phyloP scores from a whole-genome alignment of 768 basidiomycete species.

The Phylloporus sp. region DNA sequence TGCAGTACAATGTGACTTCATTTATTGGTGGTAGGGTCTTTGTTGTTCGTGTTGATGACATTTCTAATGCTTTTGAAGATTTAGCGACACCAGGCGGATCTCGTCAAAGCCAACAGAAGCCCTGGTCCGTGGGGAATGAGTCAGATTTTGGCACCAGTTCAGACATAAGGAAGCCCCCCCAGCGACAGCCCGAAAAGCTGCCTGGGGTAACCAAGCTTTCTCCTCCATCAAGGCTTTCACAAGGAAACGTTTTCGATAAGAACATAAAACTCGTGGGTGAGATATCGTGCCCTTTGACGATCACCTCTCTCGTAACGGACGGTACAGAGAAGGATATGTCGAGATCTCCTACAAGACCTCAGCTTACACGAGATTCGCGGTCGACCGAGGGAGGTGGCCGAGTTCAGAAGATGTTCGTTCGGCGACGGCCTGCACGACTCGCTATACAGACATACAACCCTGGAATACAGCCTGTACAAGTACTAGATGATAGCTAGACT shows the following conservation, averaged over 20 bases:
- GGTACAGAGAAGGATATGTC: conserved; percentile 24
- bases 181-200: neutral
- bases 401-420: conserved; percentile 31
- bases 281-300: conserved; percentile 14
- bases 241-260: neutral
- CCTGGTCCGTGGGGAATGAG: conserved; percentile 3
- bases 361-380: conserved; percentile 27
- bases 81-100: conserved; percentile 29
- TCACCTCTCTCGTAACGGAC: conserved; percentile 11
- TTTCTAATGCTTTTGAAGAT: conserved; percentile 24
- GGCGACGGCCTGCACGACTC: conserved; percentile 43
- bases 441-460: conserved; percentile 13
- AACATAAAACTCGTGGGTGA: neutral
- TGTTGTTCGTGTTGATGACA: neutral
- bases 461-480: conserved; percentile 4
- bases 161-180: neutral
- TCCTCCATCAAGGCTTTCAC: neutral
- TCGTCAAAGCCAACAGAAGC: conserved; percentile 7
- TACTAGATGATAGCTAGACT: conserved; percentile 15
- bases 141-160: neutral
- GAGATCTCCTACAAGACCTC: conserved; percentile 22
- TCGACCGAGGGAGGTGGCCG: conserved; percentile 11
- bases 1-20: conserved; percentile 69
- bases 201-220: neutral
- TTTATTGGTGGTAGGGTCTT: conserved; percentile 53